Evolutionary conservation across 2,329 filamentous ascomycete genomes (phyloP).

Genomic region (Tolypocladium cylindrosporum): DNA sequence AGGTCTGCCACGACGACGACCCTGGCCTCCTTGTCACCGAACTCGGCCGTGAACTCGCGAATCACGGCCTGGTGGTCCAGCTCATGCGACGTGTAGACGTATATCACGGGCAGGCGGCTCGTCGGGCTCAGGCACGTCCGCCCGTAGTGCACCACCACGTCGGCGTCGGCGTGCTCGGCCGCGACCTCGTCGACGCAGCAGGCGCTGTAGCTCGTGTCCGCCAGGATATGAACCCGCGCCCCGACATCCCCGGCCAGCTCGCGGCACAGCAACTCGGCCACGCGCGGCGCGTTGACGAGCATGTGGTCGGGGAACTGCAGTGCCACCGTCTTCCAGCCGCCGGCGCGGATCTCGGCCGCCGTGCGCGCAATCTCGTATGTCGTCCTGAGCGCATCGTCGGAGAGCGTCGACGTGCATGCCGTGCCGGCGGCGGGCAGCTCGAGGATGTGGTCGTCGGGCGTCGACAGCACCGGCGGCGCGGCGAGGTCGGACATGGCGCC

Average conservation of each 20-base stretch:
- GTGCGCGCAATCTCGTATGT: constrained; percentile 84
- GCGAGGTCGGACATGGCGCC: constrained; percentile 36
- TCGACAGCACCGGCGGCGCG: constrained; percentile 51
- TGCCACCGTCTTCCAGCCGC: constrained; percentile 66
- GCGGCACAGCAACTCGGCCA: constrained; percentile 48
- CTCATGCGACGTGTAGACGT: constrained; percentile 72
- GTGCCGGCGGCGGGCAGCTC: constrained; percentile 36
- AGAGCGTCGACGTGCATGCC: constrained; percentile 20
- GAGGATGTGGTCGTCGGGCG: constrained; percentile 50
- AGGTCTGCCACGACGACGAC: constrained; percentile 83
- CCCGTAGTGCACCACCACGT: constrained; percentile 91
- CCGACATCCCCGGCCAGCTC: constrained; percentile 13
- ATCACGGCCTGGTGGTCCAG: constrained; percentile 52
- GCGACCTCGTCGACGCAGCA: constrained; percentile 97
- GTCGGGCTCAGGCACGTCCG: constrained; percentile 87
- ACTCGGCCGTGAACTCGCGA: constrained; percentile 56
- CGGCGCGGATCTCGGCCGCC: constrained; percentile 60
- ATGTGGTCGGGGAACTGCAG: constrained; percentile 95
- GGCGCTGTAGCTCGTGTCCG: constrained; percentile 91
- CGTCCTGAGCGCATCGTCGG: constrained; percentile 59
- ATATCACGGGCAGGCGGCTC: constrained; percentile 74
- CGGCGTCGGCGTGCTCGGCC: constrained; percentile 83
- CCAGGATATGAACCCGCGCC: constrained; percentile 65
- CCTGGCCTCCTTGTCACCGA: constrained; percentile 51
- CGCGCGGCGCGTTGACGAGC: constrained; percentile 74